These are phyloP conservation scores for Pyricularia sp. DNA, from an alignment of 2,329 filamentous ascomycete genomes.

Conservation along the genomic window DNA sequence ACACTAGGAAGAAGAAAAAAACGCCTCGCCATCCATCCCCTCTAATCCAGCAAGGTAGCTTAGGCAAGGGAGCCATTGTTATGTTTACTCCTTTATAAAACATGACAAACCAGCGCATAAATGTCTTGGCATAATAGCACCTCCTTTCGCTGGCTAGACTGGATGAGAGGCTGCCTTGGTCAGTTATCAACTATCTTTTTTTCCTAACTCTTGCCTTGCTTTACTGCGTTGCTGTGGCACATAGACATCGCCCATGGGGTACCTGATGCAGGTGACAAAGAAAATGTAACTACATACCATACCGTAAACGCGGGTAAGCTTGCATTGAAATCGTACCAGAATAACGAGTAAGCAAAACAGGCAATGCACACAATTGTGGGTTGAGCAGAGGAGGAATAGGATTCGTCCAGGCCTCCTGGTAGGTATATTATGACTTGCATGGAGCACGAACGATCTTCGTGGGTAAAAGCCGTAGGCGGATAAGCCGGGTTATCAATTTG, in stretches of 20 bases:
- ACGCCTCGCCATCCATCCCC: neutral
- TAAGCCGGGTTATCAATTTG: neutral
- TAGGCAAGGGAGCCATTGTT: neutral
- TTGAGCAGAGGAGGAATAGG: neutral
- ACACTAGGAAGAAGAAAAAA: neutral
- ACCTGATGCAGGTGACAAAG: neutral
- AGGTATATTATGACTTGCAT: neutral
- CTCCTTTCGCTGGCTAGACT: neutral
- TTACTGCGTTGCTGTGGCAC: neutral
- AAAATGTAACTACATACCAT: no score
- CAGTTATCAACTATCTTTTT: neutral
- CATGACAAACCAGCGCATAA: neutral
- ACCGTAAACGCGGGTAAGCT: neutral
- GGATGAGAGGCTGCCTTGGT: neutral
- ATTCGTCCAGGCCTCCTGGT: neutral
- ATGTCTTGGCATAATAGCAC: neutral
- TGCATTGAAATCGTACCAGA: neutral
- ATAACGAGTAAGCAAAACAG: neutral
- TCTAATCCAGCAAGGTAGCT: neutral
- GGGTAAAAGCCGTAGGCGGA: neutral
- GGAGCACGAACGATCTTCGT: neutral
- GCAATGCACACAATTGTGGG: neutral
- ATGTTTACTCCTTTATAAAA: neutral
- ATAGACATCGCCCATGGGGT: neutral
- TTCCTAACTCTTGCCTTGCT: neutral